A percentile compares a stretch with the other conserved stretches of the same genome.
Evolutionary conservation across 805 yeast genomes (phyloP).

Genomic region (Candida dendrica): DNA sequence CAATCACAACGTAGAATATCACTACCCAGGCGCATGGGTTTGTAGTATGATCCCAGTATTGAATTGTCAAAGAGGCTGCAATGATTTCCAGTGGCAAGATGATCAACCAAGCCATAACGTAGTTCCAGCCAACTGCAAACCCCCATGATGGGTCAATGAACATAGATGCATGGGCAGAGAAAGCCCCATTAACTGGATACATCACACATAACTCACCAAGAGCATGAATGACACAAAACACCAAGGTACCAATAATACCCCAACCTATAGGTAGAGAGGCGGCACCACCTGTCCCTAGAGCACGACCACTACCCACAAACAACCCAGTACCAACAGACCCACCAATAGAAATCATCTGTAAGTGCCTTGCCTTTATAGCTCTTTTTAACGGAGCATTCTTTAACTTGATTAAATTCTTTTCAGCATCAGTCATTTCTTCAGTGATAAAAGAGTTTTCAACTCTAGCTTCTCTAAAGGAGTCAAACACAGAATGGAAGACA

Average conservation of each 20-base stretch:
- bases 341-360: conserved; percentile 39
- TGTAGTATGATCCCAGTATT: conserved; percentile 39
- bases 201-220: conserved; percentile 54
- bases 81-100: conserved; percentile 45
- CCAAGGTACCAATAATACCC: conserved; percentile 47
- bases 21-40: conserved; percentile 45
- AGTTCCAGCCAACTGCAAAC: conserved; percentile 55
- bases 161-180: conserved; percentile 52
- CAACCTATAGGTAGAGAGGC: conserved; percentile 49
- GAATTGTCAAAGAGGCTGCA: conserved; percentile 47
- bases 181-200: conserved; percentile 60
- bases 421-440: conserved; percentile 25
- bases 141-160: conserved; percentile 58
- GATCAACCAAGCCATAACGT: conserved; percentile 45
- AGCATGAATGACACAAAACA: conserved; percentile 53
- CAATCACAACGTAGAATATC: conserved; percentile 40
- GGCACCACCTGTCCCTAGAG: conserved; percentile 52
- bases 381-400: conserved; percentile 50
- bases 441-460: conserved; percentile 19
- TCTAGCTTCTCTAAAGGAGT: conserved; percentile 1
- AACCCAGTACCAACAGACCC: conserved; percentile 37
- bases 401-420: conserved; percentile 30
- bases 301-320: conserved; percentile 53
- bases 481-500: not conserved
- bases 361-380: conserved; percentile 43